These are phyloP conservation scores for Clonostachys rhizophaga DNA, from an alignment of 2,329 filamentous ascomycete genomes.

Conservation along the genomic window DNA sequence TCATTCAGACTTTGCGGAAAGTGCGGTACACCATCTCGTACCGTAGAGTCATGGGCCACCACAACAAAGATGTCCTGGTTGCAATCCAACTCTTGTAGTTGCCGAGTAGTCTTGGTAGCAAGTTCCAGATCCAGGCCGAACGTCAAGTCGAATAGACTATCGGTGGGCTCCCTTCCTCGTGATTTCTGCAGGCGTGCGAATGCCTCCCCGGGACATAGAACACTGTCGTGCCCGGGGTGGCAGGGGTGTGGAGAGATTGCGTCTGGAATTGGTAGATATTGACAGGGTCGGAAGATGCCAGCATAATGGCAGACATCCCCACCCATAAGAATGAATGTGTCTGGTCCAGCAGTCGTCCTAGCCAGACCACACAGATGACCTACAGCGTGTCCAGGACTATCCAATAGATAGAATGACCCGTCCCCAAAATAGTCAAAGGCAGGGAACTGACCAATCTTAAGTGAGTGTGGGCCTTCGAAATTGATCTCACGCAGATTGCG, in stretches of 20 bases:
- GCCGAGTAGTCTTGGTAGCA: not conserved
- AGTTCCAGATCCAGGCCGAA: not conserved
- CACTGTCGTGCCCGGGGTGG: not conserved
- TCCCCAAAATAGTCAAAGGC: conserved; percentile 36
- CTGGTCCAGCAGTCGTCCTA: conserved; percentile 19
- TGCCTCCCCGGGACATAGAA: not conserved
- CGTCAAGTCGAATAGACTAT: not conserved
- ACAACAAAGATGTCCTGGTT: conserved; percentile 13
- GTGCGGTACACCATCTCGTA: conserved; percentile 8
- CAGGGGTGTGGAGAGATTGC: conserved; percentile 9
- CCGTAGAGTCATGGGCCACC: conserved; percentile 14
- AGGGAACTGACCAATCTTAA: conserved; percentile 27
- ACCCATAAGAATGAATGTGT: conserved; percentile 33
- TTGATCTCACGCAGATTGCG: conserved; percentile 17
- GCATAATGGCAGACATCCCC: conserved; percentile 36
- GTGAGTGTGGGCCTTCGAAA: conserved; percentile 9
- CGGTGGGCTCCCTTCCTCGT: not conserved
- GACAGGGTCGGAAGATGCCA: conserved; percentile 26
- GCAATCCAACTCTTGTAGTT: conserved; percentile 11
- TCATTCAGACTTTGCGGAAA: conserved; percentile 13
- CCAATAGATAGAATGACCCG: conserved; percentile 32
- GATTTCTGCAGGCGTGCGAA: not conserved
- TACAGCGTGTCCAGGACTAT: conserved; percentile 31
- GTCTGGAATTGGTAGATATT: conserved; percentile 22
- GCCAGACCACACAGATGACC: conserved; percentile 36